Base-by-base conservation (phyloP, 768 basidiomycete genomes). In the Leccinum subgranulosum region DNA sequence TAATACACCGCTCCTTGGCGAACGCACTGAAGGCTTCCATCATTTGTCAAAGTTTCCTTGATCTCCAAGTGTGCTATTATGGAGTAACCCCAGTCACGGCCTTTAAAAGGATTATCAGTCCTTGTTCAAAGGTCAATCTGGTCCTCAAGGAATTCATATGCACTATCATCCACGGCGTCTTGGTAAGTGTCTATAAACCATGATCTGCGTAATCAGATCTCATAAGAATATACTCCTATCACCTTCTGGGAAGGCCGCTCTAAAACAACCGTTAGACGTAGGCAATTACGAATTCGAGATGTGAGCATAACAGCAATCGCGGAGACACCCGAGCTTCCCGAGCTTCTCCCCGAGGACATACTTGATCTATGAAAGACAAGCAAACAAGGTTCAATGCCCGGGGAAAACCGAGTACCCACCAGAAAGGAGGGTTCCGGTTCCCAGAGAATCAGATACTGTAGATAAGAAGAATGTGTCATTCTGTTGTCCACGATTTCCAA, bases 61-160 rank as follows among this genome's bases (percentile, higher is more conserved):
- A 70, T 74, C 43, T 74, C 78, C 21, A 88, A 58, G 49, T 85
- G 75, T 28, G 75, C 71, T 58, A 41, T 41, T 33, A 7, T 11
- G n/a, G 6, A 27, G n/a, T n/a, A 12, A 21, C 10, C 5, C 9
- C 19, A 17, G 10, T 29, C 23, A 23, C 46, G 25, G 15, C 10
- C 23, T n/a, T n/a, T n/a, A 23, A 17, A 48, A 39, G 6, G 7
- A 45, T 6, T 4, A 1, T 5, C 11, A 9, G 10, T 17, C 21
- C 1, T 15, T 28, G 51, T 23, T 46, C 29, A 23, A 31, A 49
- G 11, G 36, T 29, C 46, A 21, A 17, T 14, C 9, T 12, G 21
- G 6, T 6, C 15, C 4, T 15, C 21, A 15, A 33, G 23, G 17
- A 17, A 28, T 19, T 19, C 6, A 3, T 27, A 34, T 53, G 12